Evolutionary conservation across 257 asterid genomes (phyloP).

Genomic region (Solanum gandarillasii): DNA sequence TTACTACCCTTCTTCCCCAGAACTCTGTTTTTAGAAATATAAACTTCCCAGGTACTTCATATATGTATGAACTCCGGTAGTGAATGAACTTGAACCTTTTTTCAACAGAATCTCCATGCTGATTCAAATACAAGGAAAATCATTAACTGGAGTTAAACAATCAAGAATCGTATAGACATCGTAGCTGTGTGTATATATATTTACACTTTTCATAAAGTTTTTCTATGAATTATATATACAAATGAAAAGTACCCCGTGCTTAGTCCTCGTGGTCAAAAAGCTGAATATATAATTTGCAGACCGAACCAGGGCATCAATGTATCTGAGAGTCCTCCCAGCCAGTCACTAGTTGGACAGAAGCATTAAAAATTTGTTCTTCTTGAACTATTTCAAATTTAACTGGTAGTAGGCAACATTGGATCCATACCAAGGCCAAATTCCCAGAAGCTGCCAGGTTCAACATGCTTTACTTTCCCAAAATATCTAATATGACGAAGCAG

Average conservation of each 20-base stretch:
- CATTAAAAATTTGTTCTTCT: not conserved
- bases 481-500: constrained; percentile 81
- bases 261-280: not conserved
- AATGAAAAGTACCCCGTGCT: not conserved
- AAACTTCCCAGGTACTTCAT: not conserved
- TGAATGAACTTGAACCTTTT: not conserved
- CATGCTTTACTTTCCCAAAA: constrained; percentile 76
- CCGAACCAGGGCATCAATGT: not conserved
- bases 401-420: constrained; percentile 74
- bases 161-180: not conserved
- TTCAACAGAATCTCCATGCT: not conserved
- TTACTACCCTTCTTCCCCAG: not conserved
- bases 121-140: not conserved
- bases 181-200: not conserved
- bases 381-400: constrained; percentile 7
- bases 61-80: not conserved
- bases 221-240: constrained; percentile 1
- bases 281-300: not conserved
- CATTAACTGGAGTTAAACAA: not conserved
- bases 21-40: not conserved
- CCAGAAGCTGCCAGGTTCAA: constrained; percentile 71
- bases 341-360: not conserved
- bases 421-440: constrained; percentile 79
- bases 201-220: not conserved
- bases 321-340: not conserved